A percentile compares a stretch with the other conserved stretches of the same genome.
These are phyloP conservation scores for Endothia cerciana DNA, from an alignment of 2,329 filamentous ascomycete genomes.

Conservation along the genomic window DNA sequence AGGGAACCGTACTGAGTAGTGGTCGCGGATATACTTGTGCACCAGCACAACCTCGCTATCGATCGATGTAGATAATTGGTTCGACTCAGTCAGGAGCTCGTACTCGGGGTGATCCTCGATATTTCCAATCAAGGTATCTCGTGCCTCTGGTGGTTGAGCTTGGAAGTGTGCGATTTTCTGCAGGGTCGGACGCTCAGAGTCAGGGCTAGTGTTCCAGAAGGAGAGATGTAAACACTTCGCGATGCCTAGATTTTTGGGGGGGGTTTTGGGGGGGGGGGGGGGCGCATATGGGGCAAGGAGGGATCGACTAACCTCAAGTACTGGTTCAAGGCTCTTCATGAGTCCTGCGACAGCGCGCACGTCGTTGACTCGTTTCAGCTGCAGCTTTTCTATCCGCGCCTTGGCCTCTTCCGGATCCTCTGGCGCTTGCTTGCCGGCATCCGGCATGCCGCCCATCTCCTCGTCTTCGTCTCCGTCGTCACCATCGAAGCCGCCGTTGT, in stretches of 20 bases:
- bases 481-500: conserved; percentile 62
- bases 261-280: conserved; percentile 27
- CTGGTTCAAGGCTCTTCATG: conserved; percentile 79
- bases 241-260: conserved; percentile 35
- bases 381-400: conserved; percentile 81
- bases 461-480: conserved; percentile 66
- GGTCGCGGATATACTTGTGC: conserved; percentile 95
- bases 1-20: conserved; percentile 92
- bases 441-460: conserved; percentile 53
- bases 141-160: conserved; percentile 66
- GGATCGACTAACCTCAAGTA: conserved; percentile 73
- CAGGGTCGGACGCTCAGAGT: conserved; percentile 57
- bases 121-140: conserved; percentile 68
- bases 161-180: conserved; percentile 84
- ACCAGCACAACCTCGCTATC: conserved; percentile 91
- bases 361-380: conserved; percentile 73
- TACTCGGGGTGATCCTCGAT: conserved; percentile 94
- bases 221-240: conserved; percentile 66
- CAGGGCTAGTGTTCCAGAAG: conserved; percentile 67
- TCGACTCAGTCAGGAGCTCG: conserved; percentile 83
- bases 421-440: conserved; percentile 52
- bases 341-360: conserved; percentile 78
- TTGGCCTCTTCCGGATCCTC: conserved; percentile 73
- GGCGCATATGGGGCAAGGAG: conserved; percentile 17
- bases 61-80: conserved; percentile 87